Base-by-base conservation (phyloP, 805 yeast genomes). In the Nakazawaea anatomiae region DNA sequence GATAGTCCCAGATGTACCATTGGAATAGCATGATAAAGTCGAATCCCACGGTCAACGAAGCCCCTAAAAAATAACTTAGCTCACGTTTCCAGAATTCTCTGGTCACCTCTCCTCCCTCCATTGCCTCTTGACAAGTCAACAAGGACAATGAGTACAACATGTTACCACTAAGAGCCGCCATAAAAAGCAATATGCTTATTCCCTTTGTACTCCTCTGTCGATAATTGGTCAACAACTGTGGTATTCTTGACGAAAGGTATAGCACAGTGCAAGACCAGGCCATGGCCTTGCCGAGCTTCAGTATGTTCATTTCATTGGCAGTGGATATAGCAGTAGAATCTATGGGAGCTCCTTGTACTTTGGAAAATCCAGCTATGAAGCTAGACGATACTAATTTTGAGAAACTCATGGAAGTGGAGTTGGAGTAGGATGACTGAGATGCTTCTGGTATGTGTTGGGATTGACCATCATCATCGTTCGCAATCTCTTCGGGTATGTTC, bases 251-350 rank as follows among this genome's bases (percentile, higher is more conserved):
- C 7, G 69, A 52, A 45, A 78, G 63, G 54, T 79, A 79, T 1
- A 79, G 71, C 5, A 60, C 50, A 1, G 83, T 75, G 53, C 82
- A 78, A 2, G 68, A 57, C 83, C 83, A 79, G 0, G 83, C 82
- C 18, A 79, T 53, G 2, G 63, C 30, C 29, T 56, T 58, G 1
- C 71, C 72, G 9, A 60, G 9, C 14, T 56, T 54, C 32, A 51
- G 34, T 14, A 27, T 32, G 14, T 28, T 12, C 12, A 39, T 4
- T 25, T 6, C 39, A 39, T 25, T 32, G 25, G 2, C 25, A 18
- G 25, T 18, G 25, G 25, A 18, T 12, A 11, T 14, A n/a, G 27
- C 6, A 3, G 38, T 11, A 11, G 18, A 11, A 25, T 31, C 12
- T 8, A 54, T 4, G 61, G 67, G 46, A 58, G 39, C 28, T 58